Evolutionary conservation across 257 asterid species (phyloP), one percentile per base, ranked within the genome.

Genomic region (Craterostigma plantagineum): DNA sequence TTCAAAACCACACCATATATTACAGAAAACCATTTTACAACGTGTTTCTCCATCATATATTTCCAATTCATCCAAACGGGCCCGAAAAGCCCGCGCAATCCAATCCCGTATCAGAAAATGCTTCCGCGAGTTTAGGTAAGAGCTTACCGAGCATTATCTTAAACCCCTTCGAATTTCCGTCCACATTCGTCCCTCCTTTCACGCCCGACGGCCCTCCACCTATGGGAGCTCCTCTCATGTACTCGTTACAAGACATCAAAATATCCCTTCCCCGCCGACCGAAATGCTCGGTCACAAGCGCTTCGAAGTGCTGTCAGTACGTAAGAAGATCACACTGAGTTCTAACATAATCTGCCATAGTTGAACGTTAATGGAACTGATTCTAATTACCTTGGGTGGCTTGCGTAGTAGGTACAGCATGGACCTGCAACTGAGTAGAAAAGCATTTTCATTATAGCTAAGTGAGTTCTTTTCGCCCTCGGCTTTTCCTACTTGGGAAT

Each of bases 251-350:
- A 16, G 92, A 73, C 56, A 40, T 48, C 40, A 90, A 58, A 56
- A 90, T 74, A 38, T 50, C 57, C 43, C 55, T 65, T 75, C 79
- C 50, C 3, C 71, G 63, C 41, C 43, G 63, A 35, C 59, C 52
- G 64, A 90, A 90, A 63, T 90, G 98, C 60, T 83, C 91, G 10
- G 53, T 55, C 43, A 87, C 74, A 5, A 87, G 92, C 17, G 52
- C 86, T 67, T 83, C 95, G 59, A 83, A 87, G 67, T 83, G 82
- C 95, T 82, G 91, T 61, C 57, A 23, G 30, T n/a, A n/a, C n/a
- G n/a, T n/a, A 23, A 23, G 50, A 55, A 52, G 11, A 55, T 54
- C 14, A 18, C 30, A 23, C 6, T 23, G 30, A 23, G 30, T 23
- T 6, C 30, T 2, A 23, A 23, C 4, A 6, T 2, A 23, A 41